These are phyloP conservation scores for Pyronema omphalodes DNA, from an alignment of 495 filamentous ascomycete species.

Conservation along the genomic window DNA sequence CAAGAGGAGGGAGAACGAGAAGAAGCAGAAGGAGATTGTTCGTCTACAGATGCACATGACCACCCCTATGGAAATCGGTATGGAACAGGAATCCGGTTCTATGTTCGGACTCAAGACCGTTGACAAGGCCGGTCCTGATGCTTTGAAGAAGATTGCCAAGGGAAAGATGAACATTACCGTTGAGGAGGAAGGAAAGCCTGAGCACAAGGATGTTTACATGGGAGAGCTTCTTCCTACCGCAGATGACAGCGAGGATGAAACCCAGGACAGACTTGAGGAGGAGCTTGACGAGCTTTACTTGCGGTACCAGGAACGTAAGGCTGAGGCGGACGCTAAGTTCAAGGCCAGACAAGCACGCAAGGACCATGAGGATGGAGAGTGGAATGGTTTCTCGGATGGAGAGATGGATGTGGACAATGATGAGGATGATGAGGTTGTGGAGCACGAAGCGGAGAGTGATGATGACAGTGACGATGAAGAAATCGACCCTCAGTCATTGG, in stretches of 20 bases:
- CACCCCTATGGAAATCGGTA: constrained; percentile 83
- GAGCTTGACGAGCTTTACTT: constrained; percentile 76
- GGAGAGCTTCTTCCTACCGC: constrained; percentile 34
- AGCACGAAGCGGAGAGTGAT: constrained; percentile 37
- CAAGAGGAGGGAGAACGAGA: constrained; percentile 66
- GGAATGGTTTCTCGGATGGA: constrained; percentile 69
- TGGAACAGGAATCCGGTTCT: constrained; percentile 61
- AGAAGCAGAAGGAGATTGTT: constrained; percentile 73
- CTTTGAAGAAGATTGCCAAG: constrained; percentile 48
- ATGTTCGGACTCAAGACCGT: constrained; percentile 71
- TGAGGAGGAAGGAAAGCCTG: constrained; percentile 35
- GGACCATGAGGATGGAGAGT: constrained; percentile 70
- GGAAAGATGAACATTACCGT: constrained; percentile 53
- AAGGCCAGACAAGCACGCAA: constrained; percentile 73
- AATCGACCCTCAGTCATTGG: constrained; percentile 26
- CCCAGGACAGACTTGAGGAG: constrained; percentile 51
- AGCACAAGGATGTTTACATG: constrained; percentile 37
- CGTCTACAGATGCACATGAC: constrained; percentile 96
- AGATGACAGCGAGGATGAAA: constrained; percentile 55
- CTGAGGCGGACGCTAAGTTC: constrained; percentile 64
- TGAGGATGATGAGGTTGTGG: constrained; percentile 30
- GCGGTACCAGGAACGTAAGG: constrained; percentile 61
- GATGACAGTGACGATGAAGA: constrained; percentile 35
- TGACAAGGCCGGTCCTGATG: constrained; percentile 43
- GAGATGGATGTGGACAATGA: constrained; percentile 40